Conservation (phyloP, 2,329 filamentous ascomycete genomes). For the Colletotrichum plurivorum region DNA sequence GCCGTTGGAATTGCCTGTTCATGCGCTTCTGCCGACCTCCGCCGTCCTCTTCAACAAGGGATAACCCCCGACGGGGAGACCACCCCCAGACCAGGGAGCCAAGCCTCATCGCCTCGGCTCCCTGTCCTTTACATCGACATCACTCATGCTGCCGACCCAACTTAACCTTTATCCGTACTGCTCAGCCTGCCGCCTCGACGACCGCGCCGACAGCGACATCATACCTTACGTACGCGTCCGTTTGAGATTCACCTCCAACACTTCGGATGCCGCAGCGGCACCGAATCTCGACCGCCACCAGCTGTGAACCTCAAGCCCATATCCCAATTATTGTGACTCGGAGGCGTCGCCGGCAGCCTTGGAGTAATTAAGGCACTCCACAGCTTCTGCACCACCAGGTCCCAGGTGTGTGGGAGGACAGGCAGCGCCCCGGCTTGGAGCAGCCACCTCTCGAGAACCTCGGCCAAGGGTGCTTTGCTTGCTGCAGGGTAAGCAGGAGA, state of each 20-base stretch:
- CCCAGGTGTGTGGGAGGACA: slow-evolving; percentile 4
- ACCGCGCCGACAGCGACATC: slow-evolving; percentile 22
- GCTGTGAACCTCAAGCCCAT: background rate
- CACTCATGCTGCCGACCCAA: background rate
- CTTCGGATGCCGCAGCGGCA: slow-evolving; percentile 31
- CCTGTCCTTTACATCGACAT: slow-evolving; percentile 11
- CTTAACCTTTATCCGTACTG: slow-evolving; percentile 4
- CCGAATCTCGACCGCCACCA: slow-evolving; percentile 4
- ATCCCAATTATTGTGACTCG: background rate
- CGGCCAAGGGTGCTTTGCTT: no score
- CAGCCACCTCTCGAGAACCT: no score
- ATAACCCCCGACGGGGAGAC: background rate
- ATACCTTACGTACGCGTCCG: slow-evolving; percentile 26
- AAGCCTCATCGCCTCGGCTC: background rate
- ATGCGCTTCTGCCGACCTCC: background rate
- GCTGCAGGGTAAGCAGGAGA: slow-evolving; percentile 4
- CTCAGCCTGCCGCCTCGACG: background rate
- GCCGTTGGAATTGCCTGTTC: background rate
- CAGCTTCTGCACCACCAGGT: background rate
- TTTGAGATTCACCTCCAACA: slow-evolving; percentile 17
- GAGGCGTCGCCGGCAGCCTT: slow-evolving; percentile 8
- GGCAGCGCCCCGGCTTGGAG: background rate
- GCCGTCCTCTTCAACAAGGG: background rate
- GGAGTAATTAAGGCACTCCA: slow-evolving; percentile 13
- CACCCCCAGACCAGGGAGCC: background rate